Evolutionary conservation across 1,139 yeast genomes (phyloP), one percentile per base, ranked within the genome.

Genomic region (Saccharomycopsis crataegensis): DNA sequence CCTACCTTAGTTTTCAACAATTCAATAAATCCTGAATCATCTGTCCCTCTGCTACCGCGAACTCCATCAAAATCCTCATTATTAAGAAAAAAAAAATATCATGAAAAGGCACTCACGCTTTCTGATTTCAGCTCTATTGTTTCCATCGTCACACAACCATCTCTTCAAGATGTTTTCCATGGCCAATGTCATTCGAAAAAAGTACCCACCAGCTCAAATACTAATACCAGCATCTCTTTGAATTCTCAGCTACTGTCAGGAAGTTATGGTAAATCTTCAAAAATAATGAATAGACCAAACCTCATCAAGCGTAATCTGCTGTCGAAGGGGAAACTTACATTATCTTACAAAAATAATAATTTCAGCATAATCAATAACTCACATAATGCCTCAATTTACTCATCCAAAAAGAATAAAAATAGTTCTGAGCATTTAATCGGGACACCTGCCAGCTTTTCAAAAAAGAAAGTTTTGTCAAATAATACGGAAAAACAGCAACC

Each of bases 101-200:
- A 9, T 28, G 43, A 47, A n/a, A 42, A 17, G 22, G 12, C n/a
- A 11, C 14, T 53, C 8, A 53, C 47, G 5, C 47, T 14, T 6
- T 42, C 49, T 6, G 58, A 56, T 42, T 51, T 47, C 43, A 46
- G 28, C 33, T 53, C 49, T 11, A 56, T 56, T 32, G 57, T 50
- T 31, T 51, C 53, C 8, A 53, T 56, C 11, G 48, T 52, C 2
- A 54, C 56, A 8, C 38, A 47, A 46, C 58, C 56, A 11, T 48
- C 52, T n/a, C 43, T 50, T 12, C 45, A 50, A 33, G 41, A n/a
- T 14, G 16, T n/a, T 12, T 14, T 12, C 32, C 43, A 8, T 46
- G 22, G 5, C 32, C 44, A 17, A 8, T 9, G 17, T 37, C 48
- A 14, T 22, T 33, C 7, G 40, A 16, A 43, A 33, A 46, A 32